Base-by-base conservation (phyloP, 202 grass and related monocot genomes). In the Saccharum hybrid region DNA sequence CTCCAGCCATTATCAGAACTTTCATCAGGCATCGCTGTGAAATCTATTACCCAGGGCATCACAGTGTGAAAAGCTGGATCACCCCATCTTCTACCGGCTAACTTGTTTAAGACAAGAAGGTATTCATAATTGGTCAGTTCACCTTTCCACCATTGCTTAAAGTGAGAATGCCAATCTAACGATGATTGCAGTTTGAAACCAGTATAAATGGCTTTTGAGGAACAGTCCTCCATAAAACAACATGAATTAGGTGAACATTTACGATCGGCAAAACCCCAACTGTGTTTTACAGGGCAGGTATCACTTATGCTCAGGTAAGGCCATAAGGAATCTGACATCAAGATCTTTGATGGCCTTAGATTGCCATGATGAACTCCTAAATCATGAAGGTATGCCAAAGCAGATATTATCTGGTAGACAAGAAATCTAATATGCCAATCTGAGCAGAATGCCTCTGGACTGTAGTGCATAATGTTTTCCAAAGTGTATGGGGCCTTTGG, bases 21-120 rank as follows among this genome's bases (percentile, higher is more conserved):
- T 87, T 91, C 76, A 22, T 95, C 89, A 52, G 95, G 95, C 36
- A 81, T 95, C 76, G 87, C 84, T 56, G 84, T 98, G 74, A 98
- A 98, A 86, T 98, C 95, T 91, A 98, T 94, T 84, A 95, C 89
- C 95, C 95, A 98, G 46, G 95, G 95, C 95, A 98, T 98, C 69
- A 98, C 92, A 45, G 86, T 94, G 71, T 98, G 92, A 85, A 98
- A 98, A 76, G 89, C 77, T 77, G 92, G 90, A 83, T 98, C 92
- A 60, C 89, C 92, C 95, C 95, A 98, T 57, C 88, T 94, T 84
- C 95, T 93, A 75, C 95, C 95, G 87, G 95, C 86, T 84, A 98
- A 86, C 80, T 90, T 94, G 68, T 98, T 98, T 87, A 98, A 87
- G 51, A 98, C 46, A 82, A 98, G 89, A 90, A 98, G 89, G 81